Base-by-base conservation (phyloP, 192 early-diverging fungal genomes). In the Mortierella alpina region DNA sequence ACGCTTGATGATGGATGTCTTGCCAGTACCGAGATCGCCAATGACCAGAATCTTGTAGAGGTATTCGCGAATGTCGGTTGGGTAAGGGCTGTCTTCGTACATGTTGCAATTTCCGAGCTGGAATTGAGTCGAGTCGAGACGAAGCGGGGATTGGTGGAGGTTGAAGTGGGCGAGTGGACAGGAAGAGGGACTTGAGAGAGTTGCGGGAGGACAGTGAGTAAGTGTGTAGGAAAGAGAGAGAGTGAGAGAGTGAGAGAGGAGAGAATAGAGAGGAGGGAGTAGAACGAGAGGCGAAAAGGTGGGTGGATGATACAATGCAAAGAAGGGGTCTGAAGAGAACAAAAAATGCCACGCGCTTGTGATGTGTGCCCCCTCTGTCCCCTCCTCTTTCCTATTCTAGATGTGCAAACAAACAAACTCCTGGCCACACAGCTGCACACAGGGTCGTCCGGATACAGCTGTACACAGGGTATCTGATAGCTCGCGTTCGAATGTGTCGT, bases 11-110 rank as follows among this genome's bases (percentile, higher is more conserved):
- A 88, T 88, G 39, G 86, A 88, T 2, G 89, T 90, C 53, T 90
- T 90, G 48, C 89, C 89, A 22, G 87, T 85, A 41, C 88, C 88
- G 39, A 86, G 72, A 57, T 89, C 89, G 40, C 89, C 89, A 48
- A 90, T 82, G 11, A 90, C 89, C 22, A 90, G 80, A n/a, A 90
- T 84, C 73, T 90, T 90, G 76, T 85, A 88, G 41, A 88, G 77
- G 59, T 90, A 90, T 71, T 90, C 87, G 59, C 83, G 73, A 45
- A 84, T 81, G 61, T 83, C 72, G 11, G 82, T 74, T 51, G 73
- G 81, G 49, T 83, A 80, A 22, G 69, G 64, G 56, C 22, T 42
- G 54, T 63, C 66, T 2, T 80, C 77, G 59, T 72, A 63, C 77
- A 72, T 79, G 20, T 62, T 22, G 15, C 12, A 45, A 57, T 23